A percentile compares a stretch with the other conserved stretches of the same genome.
These are phyloP conservation scores for Centaurea solstitialis DNA, from an alignment of 129 eudicot species.

Conservation along the genomic window DNA sequence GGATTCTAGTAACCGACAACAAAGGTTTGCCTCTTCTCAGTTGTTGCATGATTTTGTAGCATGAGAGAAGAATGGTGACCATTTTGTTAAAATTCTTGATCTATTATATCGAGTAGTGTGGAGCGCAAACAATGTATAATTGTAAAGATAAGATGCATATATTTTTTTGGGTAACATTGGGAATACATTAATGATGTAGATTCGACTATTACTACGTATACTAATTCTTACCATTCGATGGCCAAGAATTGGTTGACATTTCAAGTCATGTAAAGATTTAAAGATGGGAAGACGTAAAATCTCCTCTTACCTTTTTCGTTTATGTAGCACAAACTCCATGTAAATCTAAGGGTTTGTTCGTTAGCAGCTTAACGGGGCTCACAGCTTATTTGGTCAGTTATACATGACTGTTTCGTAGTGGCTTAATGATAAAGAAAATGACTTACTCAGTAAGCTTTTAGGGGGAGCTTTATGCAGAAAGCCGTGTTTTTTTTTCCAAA, in stretches of 20 bases:
- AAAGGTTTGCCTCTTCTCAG: constrained; percentile 55
- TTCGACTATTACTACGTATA: constrained; percentile 11
- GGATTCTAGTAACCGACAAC: constrained; percentile 54
- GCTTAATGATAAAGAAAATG: no score
- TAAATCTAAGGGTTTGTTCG: neutral
- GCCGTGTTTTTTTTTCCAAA: no score
- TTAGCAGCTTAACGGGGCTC: no score
- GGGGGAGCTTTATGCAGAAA: no score
- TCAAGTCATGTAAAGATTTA: constrained; percentile 24
- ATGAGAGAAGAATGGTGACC: constrained; percentile 29
- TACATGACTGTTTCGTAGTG: no score
- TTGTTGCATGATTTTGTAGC: constrained; percentile 70
- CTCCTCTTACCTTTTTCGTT: neutral
- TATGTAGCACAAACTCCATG: neutral
- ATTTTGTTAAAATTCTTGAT: constrained; percentile 27
- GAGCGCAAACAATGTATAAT: constrained; percentile 31
- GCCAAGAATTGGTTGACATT: constrained; percentile 12
- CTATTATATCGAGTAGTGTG: constrained; percentile 26
- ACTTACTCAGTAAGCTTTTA: no score
- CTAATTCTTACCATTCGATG: constrained; percentile 23
- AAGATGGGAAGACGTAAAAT: neutral
- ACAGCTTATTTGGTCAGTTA: no score
- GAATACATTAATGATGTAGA: constrained; percentile 20
- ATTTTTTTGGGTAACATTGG: constrained; percentile 9
- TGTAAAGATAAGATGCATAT: constrained; percentile 58